These are phyloP conservation scores for Penstemon newberryi DNA, from an alignment of 257 asterid genomes.

Conservation along the genomic window DNA sequence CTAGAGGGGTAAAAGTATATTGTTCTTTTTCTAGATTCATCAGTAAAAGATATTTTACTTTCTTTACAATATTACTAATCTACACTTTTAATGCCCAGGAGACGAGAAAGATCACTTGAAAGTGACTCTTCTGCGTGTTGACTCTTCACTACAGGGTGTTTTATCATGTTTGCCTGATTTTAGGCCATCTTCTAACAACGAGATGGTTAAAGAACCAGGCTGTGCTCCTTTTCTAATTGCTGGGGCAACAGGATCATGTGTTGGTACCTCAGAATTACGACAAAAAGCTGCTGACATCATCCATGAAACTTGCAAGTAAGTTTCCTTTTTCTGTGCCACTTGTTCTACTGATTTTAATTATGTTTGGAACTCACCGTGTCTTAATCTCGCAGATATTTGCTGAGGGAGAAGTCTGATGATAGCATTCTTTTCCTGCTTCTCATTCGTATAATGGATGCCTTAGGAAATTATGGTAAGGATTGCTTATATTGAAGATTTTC, in stretches of 20 bases:
- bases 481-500: slow-evolving; percentile 7
- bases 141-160: slow-evolving; percentile 96
- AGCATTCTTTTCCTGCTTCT: slow-evolving; percentile 89
- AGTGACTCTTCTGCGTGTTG: slow-evolving; percentile 97
- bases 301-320: slow-evolving; percentile 85
- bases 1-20: slow-evolving; percentile 1
- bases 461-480: slow-evolving; percentile 84
- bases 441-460: slow-evolving; percentile 86
- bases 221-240: slow-evolving; percentile 70
- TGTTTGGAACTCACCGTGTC: slow-evolving; percentile 26
- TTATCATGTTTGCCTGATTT: slow-evolving; percentile 97
- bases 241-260: slow-evolving; percentile 91
- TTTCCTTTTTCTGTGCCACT: slow-evolving; percentile 22
- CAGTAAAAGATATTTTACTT: slow-evolving; percentile 8
- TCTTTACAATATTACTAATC: slow-evolving; percentile 29
- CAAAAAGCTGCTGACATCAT: slow-evolving; percentile 82
- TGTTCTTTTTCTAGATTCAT: slow-evolving; percentile 12
- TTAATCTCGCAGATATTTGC: slow-evolving; percentile 63
- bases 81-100: slow-evolving; percentile 58
- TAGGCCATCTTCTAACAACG: slow-evolving; percentile 71
- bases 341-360: slow-evolving; percentile 22
- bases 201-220: slow-evolving; percentile 63
- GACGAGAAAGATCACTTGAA: slow-evolving; percentile 96
- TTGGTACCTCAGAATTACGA: slow-evolving; percentile 86
- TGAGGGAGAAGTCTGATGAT: slow-evolving; percentile 95